Percentiles rank a stretch among this genome's conserved stretches.
phyloP scores from a whole-genome alignment of 495 filamentous ascomycete genomes.

The Aspergillus incahuasiensis region DNA sequence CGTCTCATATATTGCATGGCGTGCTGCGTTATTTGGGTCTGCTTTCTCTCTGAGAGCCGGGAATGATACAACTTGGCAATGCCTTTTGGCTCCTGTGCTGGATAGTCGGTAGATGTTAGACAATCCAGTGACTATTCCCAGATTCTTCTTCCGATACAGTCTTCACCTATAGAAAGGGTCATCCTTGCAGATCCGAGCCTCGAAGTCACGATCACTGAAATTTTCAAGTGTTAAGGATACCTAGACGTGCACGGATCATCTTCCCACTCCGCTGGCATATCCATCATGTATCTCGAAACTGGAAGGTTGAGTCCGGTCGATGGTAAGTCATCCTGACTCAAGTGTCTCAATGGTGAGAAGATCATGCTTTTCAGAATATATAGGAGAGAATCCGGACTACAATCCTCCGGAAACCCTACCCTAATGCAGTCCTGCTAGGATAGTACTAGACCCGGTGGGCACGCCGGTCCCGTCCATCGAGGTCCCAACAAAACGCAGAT shows the following conservation, averaged over 20 bases:
- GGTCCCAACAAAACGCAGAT: not conserved
- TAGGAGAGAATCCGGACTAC: not conserved
- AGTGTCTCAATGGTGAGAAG: too few relatives aligned
- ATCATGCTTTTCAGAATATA: not conserved
- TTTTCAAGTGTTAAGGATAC: too few relatives aligned
- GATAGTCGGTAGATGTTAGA: conserved; percentile 13
- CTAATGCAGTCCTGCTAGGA: not conserved
- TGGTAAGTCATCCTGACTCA: too few relatives aligned
- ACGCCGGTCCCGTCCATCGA: too few relatives aligned
- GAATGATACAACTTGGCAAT: conserved; percentile 13
- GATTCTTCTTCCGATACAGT: too few relatives aligned
- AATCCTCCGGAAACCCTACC: not conserved
- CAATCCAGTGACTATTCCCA: conserved; percentile 1
- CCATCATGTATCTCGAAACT: too few relatives aligned
- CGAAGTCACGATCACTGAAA: too few relatives aligned
- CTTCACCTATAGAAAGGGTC: not conserved
- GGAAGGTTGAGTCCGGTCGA: too few relatives aligned
- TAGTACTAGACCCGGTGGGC: not conserved
- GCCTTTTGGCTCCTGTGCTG: conserved; percentile 13
- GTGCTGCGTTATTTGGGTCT: conserved; percentile 23
- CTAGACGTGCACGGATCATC: too few relatives aligned
- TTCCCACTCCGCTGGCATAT: too few relatives aligned
- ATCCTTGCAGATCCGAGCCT: not conserved
- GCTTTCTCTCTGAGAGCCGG: conserved; percentile 12
- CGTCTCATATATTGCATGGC: conserved; percentile 26